A percentile compares a stretch with the other conserved stretches of the same genome.
phyloP scores from a whole-genome alignment of 139 green algal species.

The Ettlia oleoabundans region DNA sequence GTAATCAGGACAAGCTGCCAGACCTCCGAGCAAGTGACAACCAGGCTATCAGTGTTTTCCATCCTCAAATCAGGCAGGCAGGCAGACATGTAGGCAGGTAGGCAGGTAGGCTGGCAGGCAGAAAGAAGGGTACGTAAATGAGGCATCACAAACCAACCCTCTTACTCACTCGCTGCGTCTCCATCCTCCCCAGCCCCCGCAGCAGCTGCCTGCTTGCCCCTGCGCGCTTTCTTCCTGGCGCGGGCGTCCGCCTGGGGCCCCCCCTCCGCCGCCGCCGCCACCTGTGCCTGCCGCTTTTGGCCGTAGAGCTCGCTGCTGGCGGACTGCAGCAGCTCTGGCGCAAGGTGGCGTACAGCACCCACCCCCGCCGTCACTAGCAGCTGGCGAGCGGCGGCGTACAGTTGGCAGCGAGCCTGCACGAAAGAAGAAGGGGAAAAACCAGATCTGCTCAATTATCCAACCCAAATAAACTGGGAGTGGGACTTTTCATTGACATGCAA shows the following conservation, averaged over 20 bases:
- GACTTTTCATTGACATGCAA: too few species aligned
- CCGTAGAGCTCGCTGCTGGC: slow-evolving; percentile 60
- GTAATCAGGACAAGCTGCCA: too few species aligned
- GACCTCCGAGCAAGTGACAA: too few species aligned
- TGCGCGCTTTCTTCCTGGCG: slow-evolving; percentile 38
- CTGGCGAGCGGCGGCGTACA: slow-evolving; percentile 45
- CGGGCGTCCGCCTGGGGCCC: neutral
- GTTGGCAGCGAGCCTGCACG: slow-evolving; percentile 7
- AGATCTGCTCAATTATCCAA: neutral
- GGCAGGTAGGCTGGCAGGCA: too few species aligned
- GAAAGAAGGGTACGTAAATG: too few species aligned
- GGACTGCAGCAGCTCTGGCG: slow-evolving; percentile 23
- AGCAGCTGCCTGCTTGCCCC: slow-evolving; percentile 33
- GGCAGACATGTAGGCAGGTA: too few species aligned
- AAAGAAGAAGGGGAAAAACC: neutral
- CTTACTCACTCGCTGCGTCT: neutral
- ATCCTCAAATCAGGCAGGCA: too few species aligned
- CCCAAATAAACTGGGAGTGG: too few species aligned
- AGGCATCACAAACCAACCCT: too few species aligned
- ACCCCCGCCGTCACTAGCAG: slow-evolving; percentile 43
- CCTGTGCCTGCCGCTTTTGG: neutral
- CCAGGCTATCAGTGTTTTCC: too few species aligned
- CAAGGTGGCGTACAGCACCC: slow-evolving; percentile 40
- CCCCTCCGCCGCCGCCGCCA: neutral
- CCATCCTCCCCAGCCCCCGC: neutral